Evolutionary conservation across 2,329 filamentous ascomycete genomes (phyloP), one percentile per base, ranked within the genome.

Genomic region (Colletotrichum lindemuthianum): DNA sequence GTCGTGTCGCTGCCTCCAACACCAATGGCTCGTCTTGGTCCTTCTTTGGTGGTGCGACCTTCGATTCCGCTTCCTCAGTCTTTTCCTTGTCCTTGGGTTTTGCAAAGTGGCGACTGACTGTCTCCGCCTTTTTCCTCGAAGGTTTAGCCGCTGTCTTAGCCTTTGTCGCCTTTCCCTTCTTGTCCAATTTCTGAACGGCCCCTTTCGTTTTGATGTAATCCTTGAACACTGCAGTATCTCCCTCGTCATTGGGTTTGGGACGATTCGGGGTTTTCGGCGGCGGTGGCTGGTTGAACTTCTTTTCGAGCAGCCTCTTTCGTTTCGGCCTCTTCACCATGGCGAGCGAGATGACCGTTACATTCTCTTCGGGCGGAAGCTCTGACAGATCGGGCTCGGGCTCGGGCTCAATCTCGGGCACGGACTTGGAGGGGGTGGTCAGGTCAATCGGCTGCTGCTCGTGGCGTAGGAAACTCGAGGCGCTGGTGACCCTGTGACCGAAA

Each of bases 1-100:
- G 81, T 49, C 77, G 79, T 33, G 84, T 73, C 8, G 90, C 90
- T 49, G 73, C 74, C 55, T 85, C 82, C 8, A 82, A 63, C 16
- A 75, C 70, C 3, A 80, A 69, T 0, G 77, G 71, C 52, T 78
- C 77, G n/a, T 73, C 58, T 13, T 15, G n/a, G 24, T 47, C 16
- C 8, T 67, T 15, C 43, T 65, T 51, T 15, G 40, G 12, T 11
- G 36, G 47, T 24, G 24, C 24, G 24, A 24, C 24, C 24, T 24
- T 24, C 24, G 24, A 24, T 24, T 24, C 24, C 15, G 34, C 3
- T 8, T 48, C 43, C 4, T 4, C 13, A 3, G 43, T 47, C 8
- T 33, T 33, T 15, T 43, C 51, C 66, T 66, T 76, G 64, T 61
- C 68, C 63, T 64, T 57, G n/a, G 40, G 4, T 37, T 70, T 70